These are phyloP conservation scores for Lecanicillium sp. DNA, from an alignment of 2,329 filamentous ascomycete species.

Conservation along the genomic window DNA sequence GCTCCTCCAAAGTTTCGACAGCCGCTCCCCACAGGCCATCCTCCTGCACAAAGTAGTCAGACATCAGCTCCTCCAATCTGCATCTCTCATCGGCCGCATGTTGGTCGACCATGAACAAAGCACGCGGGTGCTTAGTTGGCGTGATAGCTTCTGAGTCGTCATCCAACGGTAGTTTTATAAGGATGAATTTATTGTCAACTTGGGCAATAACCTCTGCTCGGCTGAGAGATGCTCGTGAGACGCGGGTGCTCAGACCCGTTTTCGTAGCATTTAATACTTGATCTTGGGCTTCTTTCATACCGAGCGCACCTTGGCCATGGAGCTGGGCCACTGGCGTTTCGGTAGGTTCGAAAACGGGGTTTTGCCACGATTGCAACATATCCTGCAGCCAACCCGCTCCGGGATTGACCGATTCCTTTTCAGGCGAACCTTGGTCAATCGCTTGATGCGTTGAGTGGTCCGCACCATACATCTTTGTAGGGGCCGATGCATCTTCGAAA, in stretches of 20 bases:
- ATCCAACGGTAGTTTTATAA: slow-evolving; percentile 47
- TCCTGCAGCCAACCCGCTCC: slow-evolving; percentile 58
- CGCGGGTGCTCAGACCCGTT: slow-evolving; percentile 26
- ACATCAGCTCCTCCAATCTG: slow-evolving; percentile 66
- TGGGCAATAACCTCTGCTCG: slow-evolving; percentile 65
- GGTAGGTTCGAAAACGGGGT: slow-evolving; percentile 59
- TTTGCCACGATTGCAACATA: slow-evolving; percentile 60
- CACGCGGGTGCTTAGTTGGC: slow-evolving; percentile 24
- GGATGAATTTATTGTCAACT: slow-evolving; percentile 83
- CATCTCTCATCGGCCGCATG: slow-evolving; percentile 90
- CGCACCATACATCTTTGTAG: too few species aligned
- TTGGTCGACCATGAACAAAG: slow-evolving; percentile 77
- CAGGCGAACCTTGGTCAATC: too few species aligned
- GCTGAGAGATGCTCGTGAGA: slow-evolving; percentile 56
- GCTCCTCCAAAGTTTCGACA: slow-evolving; percentile 31
- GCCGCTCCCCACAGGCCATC: slow-evolving; percentile 21
- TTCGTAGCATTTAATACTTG: slow-evolving; percentile 18
- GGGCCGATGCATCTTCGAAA: slow-evolving; percentile 27
- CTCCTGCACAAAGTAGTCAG: slow-evolving; percentile 32
- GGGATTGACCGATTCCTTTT: too few species aligned
- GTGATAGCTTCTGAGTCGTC: neutral
- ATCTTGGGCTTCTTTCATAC: neutral
- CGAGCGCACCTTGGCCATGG: slow-evolving; percentile 12
- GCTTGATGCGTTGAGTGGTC: too few species aligned
- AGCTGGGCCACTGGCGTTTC: slow-evolving; percentile 37